phyloP scores from a whole-genome alignment of 2,329 filamentous ascomycete species.

The Botrytis elliptica region DNA sequence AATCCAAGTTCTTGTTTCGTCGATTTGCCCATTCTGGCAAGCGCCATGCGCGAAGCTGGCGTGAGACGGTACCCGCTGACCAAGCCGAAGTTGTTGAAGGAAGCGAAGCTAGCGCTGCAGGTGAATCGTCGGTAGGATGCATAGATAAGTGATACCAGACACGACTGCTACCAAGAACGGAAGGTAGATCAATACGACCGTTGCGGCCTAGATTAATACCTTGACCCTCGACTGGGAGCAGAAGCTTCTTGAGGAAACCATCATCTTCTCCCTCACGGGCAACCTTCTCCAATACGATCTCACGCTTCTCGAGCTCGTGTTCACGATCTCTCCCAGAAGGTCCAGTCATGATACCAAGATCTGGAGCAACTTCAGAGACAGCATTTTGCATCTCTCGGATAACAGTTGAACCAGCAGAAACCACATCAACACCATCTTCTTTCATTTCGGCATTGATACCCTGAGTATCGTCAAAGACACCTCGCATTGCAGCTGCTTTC shows the following conservation, averaged over 20 bases:
- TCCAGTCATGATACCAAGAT: conserved; percentile 72
- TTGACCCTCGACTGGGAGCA: conserved; percentile 75
- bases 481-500: conserved; percentile 84
- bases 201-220: conserved; percentile 78
- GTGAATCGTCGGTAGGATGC: conserved; percentile 85
- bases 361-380: conserved; percentile 71
- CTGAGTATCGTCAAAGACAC: conserved; percentile 86
- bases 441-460: conserved; percentile 99
- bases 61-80: conserved; percentile 90
- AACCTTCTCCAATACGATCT: conserved; percentile 82
- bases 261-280: conserved; percentile 78
- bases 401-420: conserved; percentile 74
- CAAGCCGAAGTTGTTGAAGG: conserved; percentile 76
- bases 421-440: conserved; percentile 82
- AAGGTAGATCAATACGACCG: conserved; percentile 75
- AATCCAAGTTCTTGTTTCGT: conserved; percentile 86
- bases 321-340: conserved; percentile 70
- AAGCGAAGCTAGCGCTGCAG: conserved; percentile 69
- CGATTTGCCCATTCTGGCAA: conserved; percentile 96
- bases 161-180: conserved; percentile 76
- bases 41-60: conserved; percentile 89
- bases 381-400: conserved; percentile 84
- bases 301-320: conserved; percentile 75
- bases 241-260: conserved; percentile 75
- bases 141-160: conserved; percentile 93